phyloP scores from a whole-genome alignment of 371 early-diverging fungal genomes.

The Choanephora cucurbitarum region DNA sequence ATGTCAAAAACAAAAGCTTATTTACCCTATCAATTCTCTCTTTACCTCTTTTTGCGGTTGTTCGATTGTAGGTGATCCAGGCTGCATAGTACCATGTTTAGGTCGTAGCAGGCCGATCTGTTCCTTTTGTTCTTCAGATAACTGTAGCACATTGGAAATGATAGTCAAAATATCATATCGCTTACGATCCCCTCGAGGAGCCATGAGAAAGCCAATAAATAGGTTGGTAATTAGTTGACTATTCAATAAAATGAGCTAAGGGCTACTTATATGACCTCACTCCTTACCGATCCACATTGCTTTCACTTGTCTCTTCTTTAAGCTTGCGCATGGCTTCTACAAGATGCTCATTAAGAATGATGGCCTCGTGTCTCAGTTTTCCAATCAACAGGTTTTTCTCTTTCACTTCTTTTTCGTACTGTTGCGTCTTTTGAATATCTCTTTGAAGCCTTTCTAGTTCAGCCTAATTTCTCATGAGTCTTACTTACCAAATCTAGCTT shows the following conservation, averaged over 20 bases:
- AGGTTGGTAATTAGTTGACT: conserved; percentile 86
- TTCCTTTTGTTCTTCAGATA: conserved; percentile 85
- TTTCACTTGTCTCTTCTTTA: conserved; percentile 75
- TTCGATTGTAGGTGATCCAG: conserved; percentile 29
- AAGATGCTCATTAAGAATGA: conserved; percentile 82
- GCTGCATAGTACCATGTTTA: conserved; percentile 23
- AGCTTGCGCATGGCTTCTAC: conserved; percentile 85
- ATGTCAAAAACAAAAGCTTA: conserved; percentile 1
- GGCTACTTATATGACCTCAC: not conserved
- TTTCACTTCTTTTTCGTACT: conserved; percentile 71
- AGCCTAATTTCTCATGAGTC: conserved; percentile 15
- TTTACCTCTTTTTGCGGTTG: conserved; percentile 36
- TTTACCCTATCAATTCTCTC: conserved; percentile 24
- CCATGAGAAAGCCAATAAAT: conserved; percentile 80
- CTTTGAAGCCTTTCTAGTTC: conserved; percentile 58
- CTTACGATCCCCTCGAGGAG: conserved; percentile 86
- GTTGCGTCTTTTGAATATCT: conserved; percentile 61
- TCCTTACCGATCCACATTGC: conserved; percentile 75
- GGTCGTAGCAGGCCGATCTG: conserved; percentile 77
- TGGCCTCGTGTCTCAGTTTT: conserved; percentile 81
- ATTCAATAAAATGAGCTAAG: not conserved
- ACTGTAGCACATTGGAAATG: conserved; percentile 85
- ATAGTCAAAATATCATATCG: conserved; percentile 87
- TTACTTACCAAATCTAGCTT: not conserved
- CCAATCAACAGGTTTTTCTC: conserved; percentile 78